These are phyloP conservation scores for Xylariaceae sp. DNA, from an alignment of 2,329 filamentous ascomycete genomes.

Conservation along the genomic window DNA sequence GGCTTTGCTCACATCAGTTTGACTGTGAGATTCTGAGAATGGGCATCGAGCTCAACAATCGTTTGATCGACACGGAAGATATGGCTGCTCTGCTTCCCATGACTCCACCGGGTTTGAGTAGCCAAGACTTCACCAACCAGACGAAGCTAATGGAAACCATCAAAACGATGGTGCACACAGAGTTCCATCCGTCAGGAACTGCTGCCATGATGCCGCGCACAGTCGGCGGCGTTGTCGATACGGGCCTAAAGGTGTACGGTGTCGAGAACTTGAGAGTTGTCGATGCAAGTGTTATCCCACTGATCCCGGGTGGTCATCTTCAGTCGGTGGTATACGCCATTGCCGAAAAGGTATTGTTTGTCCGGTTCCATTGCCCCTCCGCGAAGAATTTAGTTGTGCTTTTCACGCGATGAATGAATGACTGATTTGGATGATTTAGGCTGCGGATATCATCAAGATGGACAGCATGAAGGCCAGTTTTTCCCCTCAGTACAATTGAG, in stretches of 20 bases:
- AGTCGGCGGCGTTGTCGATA: constrained; percentile 41
- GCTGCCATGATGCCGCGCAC: constrained; percentile 40
- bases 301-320: constrained; percentile 38
- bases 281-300: constrained; percentile 41
- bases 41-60: constrained; percentile 26
- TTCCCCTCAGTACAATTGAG: not conserved
- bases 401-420: not conserved
- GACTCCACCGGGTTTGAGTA: constrained; percentile 20
- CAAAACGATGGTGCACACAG: constrained; percentile 33
- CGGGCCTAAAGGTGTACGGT: constrained; percentile 40
- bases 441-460: constrained; percentile 43
- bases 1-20: constrained; percentile 40
- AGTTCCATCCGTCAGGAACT: constrained; percentile 40
- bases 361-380: not conserved
- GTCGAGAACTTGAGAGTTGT: constrained; percentile 41
- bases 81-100: constrained; percentile 26
- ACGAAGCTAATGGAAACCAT: constrained; percentile 24
- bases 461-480: constrained; percentile 9
- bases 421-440: constrained; percentile 28
- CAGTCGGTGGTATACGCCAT: constrained; percentile 28
- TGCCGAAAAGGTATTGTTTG: constrained; percentile 35
- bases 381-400: not conserved
- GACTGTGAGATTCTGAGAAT: constrained; percentile 33
- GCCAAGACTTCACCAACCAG: constrained; percentile 21
- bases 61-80: constrained; percentile 24